These are phyloP conservation scores for Ogataea polymorpha DNA, from an alignment of 805 yeast species.

Conservation along the genomic window DNA sequence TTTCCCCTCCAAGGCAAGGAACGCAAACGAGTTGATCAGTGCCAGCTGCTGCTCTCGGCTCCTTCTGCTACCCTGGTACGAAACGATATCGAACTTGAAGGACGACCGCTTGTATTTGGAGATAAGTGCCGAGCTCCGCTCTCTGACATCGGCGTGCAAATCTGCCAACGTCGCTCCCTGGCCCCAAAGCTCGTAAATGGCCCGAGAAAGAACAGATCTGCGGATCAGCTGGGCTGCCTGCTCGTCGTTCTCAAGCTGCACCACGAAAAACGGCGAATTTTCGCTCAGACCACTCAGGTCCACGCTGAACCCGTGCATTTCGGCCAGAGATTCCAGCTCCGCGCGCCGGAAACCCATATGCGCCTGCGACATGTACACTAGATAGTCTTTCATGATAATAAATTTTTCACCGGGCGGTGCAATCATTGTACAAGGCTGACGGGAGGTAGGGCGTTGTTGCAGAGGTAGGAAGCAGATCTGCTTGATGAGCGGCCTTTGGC, in stretches of 20 bases:
- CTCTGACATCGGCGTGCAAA: constrained; percentile 52
- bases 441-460: too few relatives aligned
- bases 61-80: constrained; percentile 67
- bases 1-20: constrained; percentile 70
- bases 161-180: constrained; percentile 52
- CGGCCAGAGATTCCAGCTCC: constrained; percentile 83
- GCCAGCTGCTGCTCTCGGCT: constrained; percentile 47
- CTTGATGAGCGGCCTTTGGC: too few relatives aligned
- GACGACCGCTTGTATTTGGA: constrained; percentile 40
- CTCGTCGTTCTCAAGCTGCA: constrained; percentile 62
- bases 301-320: constrained; percentile 49
- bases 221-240: constrained; percentile 62
- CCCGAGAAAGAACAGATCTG: constrained; percentile 68
- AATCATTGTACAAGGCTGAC: neutral
- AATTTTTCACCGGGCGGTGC: constrained; percentile 12
- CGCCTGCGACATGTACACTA: constrained; percentile 82
- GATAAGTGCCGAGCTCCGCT: constrained; percentile 29
- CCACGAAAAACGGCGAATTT: constrained; percentile 65
- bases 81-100: constrained; percentile 81
- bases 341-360: constrained; percentile 76
- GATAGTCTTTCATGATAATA: constrained; percentile 49
- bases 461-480: too few relatives aligned
- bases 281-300: constrained; percentile 61
- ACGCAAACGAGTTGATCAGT: constrained; percentile 69
- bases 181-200: constrained; percentile 86